A percentile compares a stretch with the other conserved stretches of the same genome.
These are phyloP conservation scores for Hypoxylon sp. DNA, from an alignment of 2,329 filamentous ascomycete genomes.

Conservation along the genomic window DNA sequence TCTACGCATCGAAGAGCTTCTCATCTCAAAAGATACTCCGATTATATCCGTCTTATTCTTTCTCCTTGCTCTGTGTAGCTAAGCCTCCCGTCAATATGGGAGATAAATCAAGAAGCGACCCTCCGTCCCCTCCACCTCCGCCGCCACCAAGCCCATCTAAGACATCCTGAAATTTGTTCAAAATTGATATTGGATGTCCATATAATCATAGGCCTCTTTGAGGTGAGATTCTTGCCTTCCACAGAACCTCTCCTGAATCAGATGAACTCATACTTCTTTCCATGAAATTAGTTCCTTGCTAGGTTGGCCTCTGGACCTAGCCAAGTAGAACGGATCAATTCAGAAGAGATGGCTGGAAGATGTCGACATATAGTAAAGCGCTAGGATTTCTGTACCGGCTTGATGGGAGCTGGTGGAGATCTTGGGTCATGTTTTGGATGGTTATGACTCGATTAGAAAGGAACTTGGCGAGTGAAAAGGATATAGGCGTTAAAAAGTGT, in stretches of 20 bases:
- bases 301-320: constrained; percentile 1
- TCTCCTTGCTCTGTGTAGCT: not conserved
- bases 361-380: constrained; percentile 4
- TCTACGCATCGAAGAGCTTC: not conserved
- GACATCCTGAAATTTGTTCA: constrained; percentile 14
- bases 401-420: constrained; percentile 1
- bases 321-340: not conserved
- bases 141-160: constrained; percentile 40
- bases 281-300: constrained; percentile 14
- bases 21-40: not conserved
- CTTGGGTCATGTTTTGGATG: constrained; percentile 5
- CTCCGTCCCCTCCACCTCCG: constrained; percentile 45
- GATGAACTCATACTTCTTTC: constrained; percentile 21
- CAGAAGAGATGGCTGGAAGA: not conserved
- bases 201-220: constrained; percentile 9
- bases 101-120: constrained; percentile 56
- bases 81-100: constrained; percentile 20
- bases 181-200: constrained; percentile 1
- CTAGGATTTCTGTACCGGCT: not conserved
- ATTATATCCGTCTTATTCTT: constrained; percentile 5
- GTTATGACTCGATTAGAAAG: constrained; percentile 13
- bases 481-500: constrained; percentile 25
- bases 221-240: constrained; percentile 30
- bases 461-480: constrained; percentile 1
- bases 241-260: constrained; percentile 5